Base-by-base conservation (phyloP, 75 land plant species). In the Pseudotsuga menziesii region DNA sequence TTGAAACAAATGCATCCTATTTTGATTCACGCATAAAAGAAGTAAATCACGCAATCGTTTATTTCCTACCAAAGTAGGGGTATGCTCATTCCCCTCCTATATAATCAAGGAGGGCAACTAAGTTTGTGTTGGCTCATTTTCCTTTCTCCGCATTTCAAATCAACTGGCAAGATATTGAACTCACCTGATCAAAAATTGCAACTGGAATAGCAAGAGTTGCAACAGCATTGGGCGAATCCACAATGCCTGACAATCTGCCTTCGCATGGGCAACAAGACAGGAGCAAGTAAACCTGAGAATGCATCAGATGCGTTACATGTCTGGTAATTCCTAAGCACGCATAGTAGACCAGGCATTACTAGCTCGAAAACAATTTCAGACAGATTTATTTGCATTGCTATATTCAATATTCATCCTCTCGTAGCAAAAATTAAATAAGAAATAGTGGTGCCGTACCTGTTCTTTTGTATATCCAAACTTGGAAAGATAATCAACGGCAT, bases 201-300 rank as follows among this genome's bases (percentile, higher is more conserved):
- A 85, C 83, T 56, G 97, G 95, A 36, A 94, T 88, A 25, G 97
- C 91, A 62, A 94, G 86, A 8, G 97, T 94, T 5, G 91, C 97
- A 32, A 86, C 78, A 29, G 97, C 95, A 80, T 94, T 94, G 12
- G 97, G 95, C 1, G 87, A 70, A 75, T 94, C 97, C 35, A 94
- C 97, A 72, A 92, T 94, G 17, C 97, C 92, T 25, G 97, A 88
- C 36, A 94, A 82, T 63, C 95, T 82, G 22, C 97, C 97, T 82
- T 94, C 95, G 69, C 97, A 94, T 25, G 93, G 97, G 74, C 93
- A 92, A 80, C 95, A 94, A 2, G 97, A 92, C 9, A 94, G 79
- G 44, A 94, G 86, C 70, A 93, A 81, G 73, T 93, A 93, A 11
- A 89, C 75, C 94, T 92, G 90, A 73, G 73, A 41, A 70, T 59